A percentile compares a stretch with the other conserved stretches of the same genome.
Evolutionary conservation across 139 green algal genomes (phyloP).

Genomic region (Tetradesmus obliquus): DNA sequence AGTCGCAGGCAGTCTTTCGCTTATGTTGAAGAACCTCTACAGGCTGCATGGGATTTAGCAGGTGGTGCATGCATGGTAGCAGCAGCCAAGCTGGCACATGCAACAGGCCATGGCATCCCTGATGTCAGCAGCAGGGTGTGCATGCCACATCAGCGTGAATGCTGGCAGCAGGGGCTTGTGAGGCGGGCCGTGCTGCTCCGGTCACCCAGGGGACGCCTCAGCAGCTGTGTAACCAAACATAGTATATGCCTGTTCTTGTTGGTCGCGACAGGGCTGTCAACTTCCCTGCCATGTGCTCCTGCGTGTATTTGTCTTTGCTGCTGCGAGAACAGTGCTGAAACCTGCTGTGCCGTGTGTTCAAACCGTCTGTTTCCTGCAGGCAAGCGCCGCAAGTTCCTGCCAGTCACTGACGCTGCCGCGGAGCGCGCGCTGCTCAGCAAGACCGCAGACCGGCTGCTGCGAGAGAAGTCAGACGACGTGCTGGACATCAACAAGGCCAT

Average conservation of each 20-base stretch:
- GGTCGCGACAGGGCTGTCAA: too few relatives aligned
- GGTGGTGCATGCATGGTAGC: too few relatives aligned
- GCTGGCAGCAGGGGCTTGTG: too few relatives aligned
- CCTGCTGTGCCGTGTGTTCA: neutral
- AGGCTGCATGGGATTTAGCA: too few relatives aligned
- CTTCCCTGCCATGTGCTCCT: neutral
- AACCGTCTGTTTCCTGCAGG: conserved; percentile 7
- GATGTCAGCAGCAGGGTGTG: too few relatives aligned
- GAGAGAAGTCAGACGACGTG: conserved; percentile 79
- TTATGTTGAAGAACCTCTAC: neutral
- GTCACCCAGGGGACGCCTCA: too few relatives aligned
- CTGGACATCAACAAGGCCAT: conserved; percentile 75
- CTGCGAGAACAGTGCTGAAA: neutral
- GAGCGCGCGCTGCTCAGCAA: conserved; percentile 59
- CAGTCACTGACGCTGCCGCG: conserved; percentile 58
- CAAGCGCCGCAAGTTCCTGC: conserved; percentile 72
- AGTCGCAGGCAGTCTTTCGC: neutral
- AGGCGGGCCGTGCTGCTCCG: too few relatives aligned
- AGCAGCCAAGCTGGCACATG: too few relatives aligned
- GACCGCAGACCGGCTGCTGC: conserved; percentile 78
- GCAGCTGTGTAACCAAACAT: too few relatives aligned
- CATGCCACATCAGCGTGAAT: too few relatives aligned
- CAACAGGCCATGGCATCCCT: too few relatives aligned
- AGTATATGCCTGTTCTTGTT: too few relatives aligned
- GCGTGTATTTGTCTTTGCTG: neutral